A percentile compares a stretch with the other conserved stretches of the same genome.
phyloP scores from a whole-genome alignment of 257 asterid genomes.

The Nicotiana otophora region DNA sequence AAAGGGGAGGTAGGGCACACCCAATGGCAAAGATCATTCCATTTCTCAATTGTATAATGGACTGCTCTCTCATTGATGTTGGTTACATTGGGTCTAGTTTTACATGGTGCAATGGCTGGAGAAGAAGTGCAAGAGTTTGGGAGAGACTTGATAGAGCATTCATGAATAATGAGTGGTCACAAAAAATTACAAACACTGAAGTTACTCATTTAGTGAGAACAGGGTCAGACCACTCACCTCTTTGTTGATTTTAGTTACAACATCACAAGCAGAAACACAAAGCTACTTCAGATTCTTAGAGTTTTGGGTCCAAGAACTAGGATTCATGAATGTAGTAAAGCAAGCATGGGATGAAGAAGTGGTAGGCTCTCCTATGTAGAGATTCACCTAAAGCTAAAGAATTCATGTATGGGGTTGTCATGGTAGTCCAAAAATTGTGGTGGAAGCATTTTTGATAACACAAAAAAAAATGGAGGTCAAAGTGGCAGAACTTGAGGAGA shows the following conservation, averaged over 20 bases:
- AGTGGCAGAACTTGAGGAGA: too few species aligned
- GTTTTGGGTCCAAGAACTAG: too few species aligned
- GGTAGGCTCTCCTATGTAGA: not conserved
- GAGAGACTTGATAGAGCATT: not conserved
- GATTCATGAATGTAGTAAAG: not conserved
- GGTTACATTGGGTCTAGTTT: not conserved
- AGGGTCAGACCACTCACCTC: too few species aligned
- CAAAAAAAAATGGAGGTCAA: not conserved
- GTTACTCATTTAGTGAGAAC: not conserved
- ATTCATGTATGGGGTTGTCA: not conserved
- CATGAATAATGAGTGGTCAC: not conserved
- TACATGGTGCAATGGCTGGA: not conserved
- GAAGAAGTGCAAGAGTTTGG: not conserved
- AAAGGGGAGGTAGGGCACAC: not conserved
- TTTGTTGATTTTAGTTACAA: too few species aligned
- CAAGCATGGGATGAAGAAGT: not conserved
- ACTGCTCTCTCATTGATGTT: too few species aligned
- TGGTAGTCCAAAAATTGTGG: not conserved
- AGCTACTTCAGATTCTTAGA: too few species aligned
- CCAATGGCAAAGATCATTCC: not conserved
- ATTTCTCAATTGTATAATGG: too few species aligned
- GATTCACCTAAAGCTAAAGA: not conserved
- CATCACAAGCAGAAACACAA: too few species aligned
- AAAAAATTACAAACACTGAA: too few species aligned
- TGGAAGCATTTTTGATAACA: not conserved